Conservation (phyloP, 345 rosid genomes). For the Corymbia maculata region DNA sequence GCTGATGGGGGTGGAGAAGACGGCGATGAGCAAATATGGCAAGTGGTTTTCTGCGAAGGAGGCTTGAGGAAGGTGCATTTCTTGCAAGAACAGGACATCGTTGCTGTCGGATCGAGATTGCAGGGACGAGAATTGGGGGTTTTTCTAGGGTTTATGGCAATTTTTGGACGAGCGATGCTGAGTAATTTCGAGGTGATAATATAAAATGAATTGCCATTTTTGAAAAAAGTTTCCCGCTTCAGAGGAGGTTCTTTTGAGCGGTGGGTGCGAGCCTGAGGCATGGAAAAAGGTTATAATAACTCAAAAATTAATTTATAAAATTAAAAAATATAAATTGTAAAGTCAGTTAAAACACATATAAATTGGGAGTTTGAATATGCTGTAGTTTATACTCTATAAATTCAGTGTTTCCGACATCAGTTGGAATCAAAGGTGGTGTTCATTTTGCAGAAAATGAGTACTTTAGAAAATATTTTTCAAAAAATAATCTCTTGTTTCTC, state of each 20-base stretch:
- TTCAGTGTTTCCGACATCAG: too few relatives aligned
- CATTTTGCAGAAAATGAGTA: too few relatives aligned
- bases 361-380: too few relatives aligned
- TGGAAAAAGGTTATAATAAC: background rate
- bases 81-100: conserved; percentile 63
- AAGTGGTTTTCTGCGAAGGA: conserved; percentile 46
- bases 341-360: too few relatives aligned
- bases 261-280: background rate
- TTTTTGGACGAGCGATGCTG: background rate
- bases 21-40: conserved; percentile 48
- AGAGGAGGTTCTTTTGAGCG: background rate
- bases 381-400: too few relatives aligned
- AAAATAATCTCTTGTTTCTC: too few relatives aligned
- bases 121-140: background rate
- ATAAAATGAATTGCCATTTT: too few relatives aligned
- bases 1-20: conserved; percentile 12
- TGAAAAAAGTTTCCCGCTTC: background rate
- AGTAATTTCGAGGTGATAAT: background rate
- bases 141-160: conserved; percentile 8
- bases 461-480: too few relatives aligned
- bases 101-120: background rate
- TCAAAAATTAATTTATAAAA: too few relatives aligned
- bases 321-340: too few relatives aligned
- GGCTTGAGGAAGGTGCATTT: conserved; percentile 85
- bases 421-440: too few relatives aligned